Conservation (phyloP, 306 rosid genomes). For the Trichosanthes truncata region DNA sequence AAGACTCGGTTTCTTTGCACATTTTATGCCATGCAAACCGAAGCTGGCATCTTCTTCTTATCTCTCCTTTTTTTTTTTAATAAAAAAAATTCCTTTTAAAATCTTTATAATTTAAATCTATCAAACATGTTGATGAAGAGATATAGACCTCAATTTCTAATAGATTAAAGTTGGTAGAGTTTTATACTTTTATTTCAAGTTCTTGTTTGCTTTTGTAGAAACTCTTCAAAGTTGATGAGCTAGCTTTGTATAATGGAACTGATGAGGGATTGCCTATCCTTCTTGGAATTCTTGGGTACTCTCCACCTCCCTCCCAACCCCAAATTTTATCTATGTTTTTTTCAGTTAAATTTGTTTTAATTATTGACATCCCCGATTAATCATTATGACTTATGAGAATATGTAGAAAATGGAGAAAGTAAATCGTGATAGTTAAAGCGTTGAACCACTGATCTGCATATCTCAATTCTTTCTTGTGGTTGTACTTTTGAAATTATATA, state of each 20-base stretch:
- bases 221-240: conserved; percentile 57
- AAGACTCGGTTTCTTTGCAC: not conserved
- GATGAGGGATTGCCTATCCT: conserved; percentile 56
- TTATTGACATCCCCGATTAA: not conserved
- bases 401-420: not conserved
- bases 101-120: not conserved
- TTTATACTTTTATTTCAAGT: not conserved
- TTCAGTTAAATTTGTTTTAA: not conserved
- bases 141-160: not conserved
- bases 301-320: conserved; percentile 5
- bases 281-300: conserved; percentile 86
- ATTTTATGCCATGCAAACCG: not conserved
- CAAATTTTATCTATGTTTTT: not conserved
- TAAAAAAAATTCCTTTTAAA: not conserved
- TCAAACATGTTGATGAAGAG: not conserved
- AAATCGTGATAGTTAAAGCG: not conserved
- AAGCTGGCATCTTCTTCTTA: not conserved
- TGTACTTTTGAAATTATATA: not conserved
- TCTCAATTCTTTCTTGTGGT: not conserved
- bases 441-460: not conserved
- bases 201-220: conserved; percentile 37
- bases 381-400: not conserved
- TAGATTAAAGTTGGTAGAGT: conserved; percentile 13
- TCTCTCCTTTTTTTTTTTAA: not conserved
- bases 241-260: conserved; percentile 79